phyloP scores from a whole-genome alignment of 2,329 filamentous ascomycete genomes.

The Aspergillus tubingensis region DNA sequence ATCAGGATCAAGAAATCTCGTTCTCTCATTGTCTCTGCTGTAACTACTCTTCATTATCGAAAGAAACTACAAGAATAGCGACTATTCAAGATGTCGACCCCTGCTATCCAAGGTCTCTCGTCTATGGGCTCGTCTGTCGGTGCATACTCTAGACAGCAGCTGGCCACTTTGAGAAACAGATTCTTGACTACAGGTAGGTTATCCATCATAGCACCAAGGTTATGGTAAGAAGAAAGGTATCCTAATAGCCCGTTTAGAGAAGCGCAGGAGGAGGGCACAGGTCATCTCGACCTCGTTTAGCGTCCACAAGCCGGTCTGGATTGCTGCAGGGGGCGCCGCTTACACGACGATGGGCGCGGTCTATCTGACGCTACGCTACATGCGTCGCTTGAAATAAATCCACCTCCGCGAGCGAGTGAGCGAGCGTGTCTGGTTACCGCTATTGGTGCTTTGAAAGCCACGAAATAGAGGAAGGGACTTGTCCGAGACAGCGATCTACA shows the following conservation, averaged over 20 bases:
- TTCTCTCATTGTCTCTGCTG: conserved; percentile 1
- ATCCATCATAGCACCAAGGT: neutral
- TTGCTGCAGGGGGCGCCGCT: conserved; percentile 31
- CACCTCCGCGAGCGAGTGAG: neutral
- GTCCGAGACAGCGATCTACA: conserved; percentile 4
- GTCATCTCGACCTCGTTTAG: conserved; percentile 34
- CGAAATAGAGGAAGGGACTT: conserved; percentile 5
- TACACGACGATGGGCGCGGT: conserved; percentile 37
- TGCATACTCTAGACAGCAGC: conserved; percentile 21
- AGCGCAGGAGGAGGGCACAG: conserved; percentile 29
- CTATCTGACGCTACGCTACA: conserved; percentile 34
- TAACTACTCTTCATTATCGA: neutral
- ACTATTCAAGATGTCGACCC: conserved; percentile 23
- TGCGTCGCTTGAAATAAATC: conserved; percentile 27
- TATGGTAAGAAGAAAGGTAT: neutral
- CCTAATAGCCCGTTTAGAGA: conserved; percentile 21
- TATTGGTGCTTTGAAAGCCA: neutral
- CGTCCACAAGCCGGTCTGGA: conserved; percentile 36
- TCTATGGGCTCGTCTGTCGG: conserved; percentile 20
- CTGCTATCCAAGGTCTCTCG: conserved; percentile 24
- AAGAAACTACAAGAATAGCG: neutral
- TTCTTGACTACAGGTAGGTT: conserved; percentile 24
- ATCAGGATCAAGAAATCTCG: neutral
- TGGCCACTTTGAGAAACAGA: conserved; percentile 21
- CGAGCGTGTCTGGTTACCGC: neutral